Conservation (phyloP, 75 land plant genomes). For the Cunninghamia lanceolata region DNA sequence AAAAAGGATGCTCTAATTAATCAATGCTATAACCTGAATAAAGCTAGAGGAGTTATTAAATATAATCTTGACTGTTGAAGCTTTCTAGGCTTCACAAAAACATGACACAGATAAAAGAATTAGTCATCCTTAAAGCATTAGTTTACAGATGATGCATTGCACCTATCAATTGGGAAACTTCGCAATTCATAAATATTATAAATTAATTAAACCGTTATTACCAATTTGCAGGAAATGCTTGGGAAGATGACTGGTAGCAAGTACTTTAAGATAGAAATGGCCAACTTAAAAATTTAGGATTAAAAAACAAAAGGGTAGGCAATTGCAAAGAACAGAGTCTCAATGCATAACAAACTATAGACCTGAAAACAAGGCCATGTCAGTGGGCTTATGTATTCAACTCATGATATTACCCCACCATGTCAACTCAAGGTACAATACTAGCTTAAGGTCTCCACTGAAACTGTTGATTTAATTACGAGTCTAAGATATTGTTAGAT, state of each 20-base stretch:
- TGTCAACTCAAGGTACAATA: neutral
- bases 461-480: neutral
- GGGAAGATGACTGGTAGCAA: neutral
- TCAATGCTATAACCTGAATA: neutral
- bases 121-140: neutral
- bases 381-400: neutral
- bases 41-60: neutral
- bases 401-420: neutral
- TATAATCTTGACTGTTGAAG: neutral
- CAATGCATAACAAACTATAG: neutral
- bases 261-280: neutral
- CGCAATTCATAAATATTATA: neutral
- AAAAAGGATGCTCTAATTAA: neutral
- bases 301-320: neutral
- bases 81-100: neutral
- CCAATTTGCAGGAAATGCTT: neutral
- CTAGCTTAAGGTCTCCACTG: neutral
- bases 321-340: neutral
- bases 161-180: neutral
- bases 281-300: neutral
- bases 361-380: neutral
- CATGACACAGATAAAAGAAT: neutral
- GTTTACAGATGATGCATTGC: neutral
- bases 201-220: neutral
- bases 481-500: neutral